phyloP scores from a whole-genome alignment of 371 early-diverging fungal genomes.

The Haplosporangium sp. region DNA sequence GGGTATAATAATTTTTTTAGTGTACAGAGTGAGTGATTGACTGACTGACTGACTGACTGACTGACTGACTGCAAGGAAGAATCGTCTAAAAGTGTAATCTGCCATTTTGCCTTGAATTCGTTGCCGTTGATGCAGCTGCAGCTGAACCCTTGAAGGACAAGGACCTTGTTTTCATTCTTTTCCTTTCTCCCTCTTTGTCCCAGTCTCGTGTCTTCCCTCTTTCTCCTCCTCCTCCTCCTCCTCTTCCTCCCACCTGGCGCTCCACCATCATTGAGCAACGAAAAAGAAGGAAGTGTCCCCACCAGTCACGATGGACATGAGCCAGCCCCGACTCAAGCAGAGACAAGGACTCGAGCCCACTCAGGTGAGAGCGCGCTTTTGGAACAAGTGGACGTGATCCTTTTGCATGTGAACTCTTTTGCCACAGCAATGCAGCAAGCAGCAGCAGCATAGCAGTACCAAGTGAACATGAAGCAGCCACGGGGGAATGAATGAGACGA shows the following conservation, averaged over 20 bases:
- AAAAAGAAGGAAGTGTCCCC: neutral
- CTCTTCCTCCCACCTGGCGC: neutral
- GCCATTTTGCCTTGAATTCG: too few species aligned
- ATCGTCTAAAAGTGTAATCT: too few species aligned
- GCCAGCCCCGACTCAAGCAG: slow-evolving; percentile 37
- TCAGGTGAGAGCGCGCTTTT: slow-evolving; percentile 31
- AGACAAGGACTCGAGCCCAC: slow-evolving; percentile 51
- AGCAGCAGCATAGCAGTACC: neutral
- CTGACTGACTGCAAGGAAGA: too few species aligned
- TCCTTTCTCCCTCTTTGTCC: too few species aligned
- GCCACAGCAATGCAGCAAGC: neutral
- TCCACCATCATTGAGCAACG: neutral
- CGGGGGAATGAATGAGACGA: too few species aligned
- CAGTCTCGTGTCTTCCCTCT: too few species aligned
- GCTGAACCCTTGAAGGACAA: slow-evolving; percentile 14
- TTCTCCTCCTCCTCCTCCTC: neutral
- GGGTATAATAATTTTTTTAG: too few species aligned
- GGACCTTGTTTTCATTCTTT: slow-evolving; percentile 1
- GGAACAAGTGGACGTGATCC: too few species aligned
- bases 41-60: too few species aligned
- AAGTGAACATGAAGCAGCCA: neutral
- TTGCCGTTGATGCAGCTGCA: slow-evolving; percentile 1
- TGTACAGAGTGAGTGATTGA: too few species aligned
- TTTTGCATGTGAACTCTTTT: too few species aligned
- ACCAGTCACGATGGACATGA: slow-evolving; percentile 48